Evolutionary conservation across 257 asterid species (phyloP), one percentile per base, ranked within the genome.

Genomic region (Craterostigma plantagineum): DNA sequence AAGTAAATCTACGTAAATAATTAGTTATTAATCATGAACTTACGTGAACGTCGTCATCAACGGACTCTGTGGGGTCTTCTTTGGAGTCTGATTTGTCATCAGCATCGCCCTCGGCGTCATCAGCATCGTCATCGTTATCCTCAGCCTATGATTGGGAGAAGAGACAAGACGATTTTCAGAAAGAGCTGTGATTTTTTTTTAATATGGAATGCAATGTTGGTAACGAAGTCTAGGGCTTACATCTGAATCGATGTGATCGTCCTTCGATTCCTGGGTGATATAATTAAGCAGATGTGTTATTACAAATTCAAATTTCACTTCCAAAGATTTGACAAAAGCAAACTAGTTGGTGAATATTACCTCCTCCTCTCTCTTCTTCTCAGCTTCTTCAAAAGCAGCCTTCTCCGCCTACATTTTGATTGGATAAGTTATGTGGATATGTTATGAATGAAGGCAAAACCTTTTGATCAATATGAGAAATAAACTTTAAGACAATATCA

Each of bases 341-440:
- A 27, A 42, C 18, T 11, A 7, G n/a, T n/a, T n/a, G 30, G 18
- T 35, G 43, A 35, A 35, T 30, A 12, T 35, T 74, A 80, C 96
- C 93, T 82, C 95, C 41, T 72, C 95, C 52, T 79, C 95, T 48
- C 42, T 79, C 81, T 79, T 77, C 77, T 87, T 87, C 47, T 90
- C 94, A 1, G 65, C 96, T 72, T 90, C 95, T 0, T 90, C 95
- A 43, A 83, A 90, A 46, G 92, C 91, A 57, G 87, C 79, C 67
- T 79, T 90, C 62, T 90, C 99, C 38, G 75, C 94, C 99, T 83
- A 76, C 49, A 67, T 37, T 53, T 17, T 41, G 34, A 50, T 17
- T 27, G 6, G n/a, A n/a, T n/a, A n/a, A 40, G 35, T 51, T 52
- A 33, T 11, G 33, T 38, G 16, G 30, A 23, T 23, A 6, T 2